Evolutionary conservation across 1,284 basidiomycete genomes (phyloP).

Genomic region (Flammula alnicola): DNA sequence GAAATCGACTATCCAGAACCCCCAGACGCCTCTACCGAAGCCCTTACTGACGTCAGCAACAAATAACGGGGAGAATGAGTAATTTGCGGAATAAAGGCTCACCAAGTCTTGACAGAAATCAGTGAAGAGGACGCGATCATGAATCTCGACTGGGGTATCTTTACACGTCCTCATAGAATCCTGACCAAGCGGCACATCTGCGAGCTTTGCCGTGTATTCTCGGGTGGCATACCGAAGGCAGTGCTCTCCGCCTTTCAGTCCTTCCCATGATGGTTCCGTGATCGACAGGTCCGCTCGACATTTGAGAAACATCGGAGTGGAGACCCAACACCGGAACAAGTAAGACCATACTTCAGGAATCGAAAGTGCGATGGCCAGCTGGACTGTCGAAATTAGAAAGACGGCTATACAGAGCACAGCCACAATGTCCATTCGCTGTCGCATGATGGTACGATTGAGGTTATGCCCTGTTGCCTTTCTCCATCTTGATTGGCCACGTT

Average conservation of each 20-base stretch:
- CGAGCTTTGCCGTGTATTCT: constrained; percentile 32
- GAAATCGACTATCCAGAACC: constrained; percentile 34
- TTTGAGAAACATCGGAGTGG: not conserved
- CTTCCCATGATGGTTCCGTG: constrained; percentile 25
- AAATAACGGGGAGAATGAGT: not conserved
- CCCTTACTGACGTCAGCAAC: constrained; percentile 22
- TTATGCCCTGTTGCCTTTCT: not conserved
- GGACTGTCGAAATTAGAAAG: not conserved
- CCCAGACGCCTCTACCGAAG: constrained; percentile 30
- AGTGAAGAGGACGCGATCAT: constrained; percentile 25
- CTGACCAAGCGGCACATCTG: constrained; percentile 20
- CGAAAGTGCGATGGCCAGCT: not conserved
- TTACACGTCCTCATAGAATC: constrained; percentile 29
- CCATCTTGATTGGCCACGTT: not conserved
- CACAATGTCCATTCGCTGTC: not conserved
- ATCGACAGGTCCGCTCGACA: not conserved
- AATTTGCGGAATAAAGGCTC: not conserved
- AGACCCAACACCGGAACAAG: not conserved
- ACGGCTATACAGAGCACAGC: not conserved
- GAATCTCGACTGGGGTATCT: constrained; percentile 32
- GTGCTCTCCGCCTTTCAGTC: constrained; percentile 30
- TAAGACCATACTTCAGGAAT: not conserved
- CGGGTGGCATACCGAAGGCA: constrained; percentile 34
- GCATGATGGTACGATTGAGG: not conserved
- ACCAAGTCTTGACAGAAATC: constrained; percentile 36